Evolutionary conservation across 2,329 filamentous ascomycete species (phyloP), one percentile per base, ranked within the genome.

Genomic region (Botryotinia convoluta): DNA sequence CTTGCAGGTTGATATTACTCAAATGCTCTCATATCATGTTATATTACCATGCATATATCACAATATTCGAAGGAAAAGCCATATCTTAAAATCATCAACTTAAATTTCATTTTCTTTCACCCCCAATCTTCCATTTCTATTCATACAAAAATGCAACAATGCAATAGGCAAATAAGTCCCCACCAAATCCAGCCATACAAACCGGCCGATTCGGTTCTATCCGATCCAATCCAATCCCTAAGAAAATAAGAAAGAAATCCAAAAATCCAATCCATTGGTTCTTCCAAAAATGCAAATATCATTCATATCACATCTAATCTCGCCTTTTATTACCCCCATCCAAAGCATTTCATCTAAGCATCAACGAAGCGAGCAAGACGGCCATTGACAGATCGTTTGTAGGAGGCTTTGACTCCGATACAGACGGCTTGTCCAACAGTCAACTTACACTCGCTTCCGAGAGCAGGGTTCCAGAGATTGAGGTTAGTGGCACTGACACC

Each of bases 401-500:
- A 68, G 12, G n/a, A 14, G 5, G 51, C 51, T 10, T 72, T 72
- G 26, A 65, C 48, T 42, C 72, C 72, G 20, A 80, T 77, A 70
- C 79, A 80, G 59, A 77, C 76, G 12, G 78, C 78, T 44, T 78
- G 74, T 6, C 77, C 77, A 10, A 71, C 64, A 72, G 75, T 74
- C 29, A 82, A 76, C 16, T 77, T 75, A 72, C 81, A 82, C 42
- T 76, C 74, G 20, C 60, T 71, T 9, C 78, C 77, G 22, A 81
- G 76, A 32, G 76, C 76, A 8, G 81, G 80, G 73, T 83, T 81
- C 81, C 81, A 82, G 64, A 73, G 57, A 32, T 77, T 62, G 3
- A 81, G 74, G 12, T 81, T 71, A 7, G 74, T 72, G 16, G 79
- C 63, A 3, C 74, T 75, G 69, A 80, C 76, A 44, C 72, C 67